Evolutionary conservation across 768 basidiomycete genomes (phyloP), one percentile per base, ranked within the genome.

Genomic region (Lactarius quietus): DNA sequence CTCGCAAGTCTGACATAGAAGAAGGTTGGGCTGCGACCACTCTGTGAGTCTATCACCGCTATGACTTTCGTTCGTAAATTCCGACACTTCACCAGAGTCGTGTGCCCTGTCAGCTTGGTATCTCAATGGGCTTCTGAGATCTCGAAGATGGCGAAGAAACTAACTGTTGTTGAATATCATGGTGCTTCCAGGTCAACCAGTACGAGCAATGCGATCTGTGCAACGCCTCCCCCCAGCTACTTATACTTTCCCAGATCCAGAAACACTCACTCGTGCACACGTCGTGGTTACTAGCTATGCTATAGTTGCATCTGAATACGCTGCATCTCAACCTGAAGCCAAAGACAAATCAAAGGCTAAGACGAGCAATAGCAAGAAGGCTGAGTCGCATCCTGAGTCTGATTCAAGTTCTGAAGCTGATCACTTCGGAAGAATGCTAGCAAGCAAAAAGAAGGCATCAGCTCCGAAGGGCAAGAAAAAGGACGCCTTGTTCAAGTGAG

Each of bases 71-170:
- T 59, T 31, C 28, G 43, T 58, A 17, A 52, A n/a, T 10, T 28
- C 33, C 51, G 14, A 64, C 33, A 29, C 36, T 33, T 54, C 23
- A 5, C 41, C 39, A 95, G 96, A 20, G 90, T 98, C 41, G 79
- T 98, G 35, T 92, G 90, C 59, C 96, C 96, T 3, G 82, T 97
- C 15, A 85, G 91, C 17, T 84, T 99, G 15, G 86, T 97, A 61
- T 83, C 84, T 15, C 97, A 99, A 75, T 99, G 96, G 96, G 88
- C 88, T 12, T 80, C 84, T 9, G 96, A 99, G 74, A 86, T 94
- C 54, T 74, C 83, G 59, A 92, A 87, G 70, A 86, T 89, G 79
- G 85, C 86, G 0, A 79, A 81, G 3, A 80, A 80, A 2, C 77
- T 96, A 7, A 82, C 79, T 0, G 93, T 96, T 4, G 75, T 88